Evolutionary conservation across 345 rosid species (phyloP), one percentile per base, ranked within the genome.

Genomic region (Salix suchowensis): DNA sequence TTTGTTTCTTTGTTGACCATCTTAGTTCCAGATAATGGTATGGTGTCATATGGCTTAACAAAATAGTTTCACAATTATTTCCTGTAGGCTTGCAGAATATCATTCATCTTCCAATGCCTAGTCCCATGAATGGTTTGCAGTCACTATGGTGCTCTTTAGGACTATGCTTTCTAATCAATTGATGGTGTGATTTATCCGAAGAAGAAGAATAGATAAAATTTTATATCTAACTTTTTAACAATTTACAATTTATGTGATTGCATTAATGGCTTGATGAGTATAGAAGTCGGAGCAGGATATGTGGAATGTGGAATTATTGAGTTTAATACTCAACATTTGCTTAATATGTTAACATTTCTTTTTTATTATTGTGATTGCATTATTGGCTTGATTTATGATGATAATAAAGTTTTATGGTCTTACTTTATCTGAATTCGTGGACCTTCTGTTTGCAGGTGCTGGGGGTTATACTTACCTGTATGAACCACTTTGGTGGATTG

Each of bases 401-500:
- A 54, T 69, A 19, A 23, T 68, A 2, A 2, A 21, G 18, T 21
- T 24, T 36, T 46, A 15, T 14, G 30, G 12, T 67, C 67, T 2
- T 67, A 67, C 64, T 13, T 16, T 67, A 24, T 37, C 66, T 52
- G 7, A 75, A 32, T 75, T 34, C 64, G 48, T 40, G 11, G 69
- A 37, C 58, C 70, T 55, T 58, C 34, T 70, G 44, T 6, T 62
- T 64, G 70, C 71, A 77, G 80, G 80, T 62, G 24, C 75, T 65
- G 80, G 80, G 24, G 80, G 80, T 71, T 77, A 77, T 77, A 65
- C 80, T 65, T 77, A 77, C 75, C 61, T 77, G 4, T 77, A 65
- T 77, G 76, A 77, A 48, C 80, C 80, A n/a, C 75, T 77, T 16
- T 77, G 80, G 80, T 77, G 80, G 80, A 48, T 71, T 64, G 80